Evolutionary conservation across 148 eudicot species (phyloP), one percentile per base, ranked within the genome.

Genomic region (Simmondsia chinensis): DNA sequence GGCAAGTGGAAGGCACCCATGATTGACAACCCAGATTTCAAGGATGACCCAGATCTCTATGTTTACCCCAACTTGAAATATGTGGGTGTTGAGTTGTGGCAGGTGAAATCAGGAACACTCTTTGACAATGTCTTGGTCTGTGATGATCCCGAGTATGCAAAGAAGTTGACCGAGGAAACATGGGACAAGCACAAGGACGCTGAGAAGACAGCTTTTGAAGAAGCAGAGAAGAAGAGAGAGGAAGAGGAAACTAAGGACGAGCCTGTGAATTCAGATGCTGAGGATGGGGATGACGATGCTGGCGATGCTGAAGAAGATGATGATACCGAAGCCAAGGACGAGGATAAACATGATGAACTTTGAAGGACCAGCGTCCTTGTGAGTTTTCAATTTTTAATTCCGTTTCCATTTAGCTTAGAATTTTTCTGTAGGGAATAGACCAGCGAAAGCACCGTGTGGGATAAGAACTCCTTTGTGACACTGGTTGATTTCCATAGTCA

Each of bases 1-100:
- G 97, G 97, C 54, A 89, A 85, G 65, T 89, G 97, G 97, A 89
- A 89, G 81, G 85, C 95, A 62, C 95, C 97, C 23, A 28, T 74
- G 93, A 89, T 85, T 53, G 95, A 82, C 64, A 89, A 84, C 79
- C 97, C 97, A 66, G 94, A 89, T 1, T 89, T 81, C 63, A 76
- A 85, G 63, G 97, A 89, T 82, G 94, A 89, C 61, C 83, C 95
- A 19, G 78, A 89, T 9, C 68, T 89, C 52, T 83, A 78, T 60
- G 87, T 84, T 45, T 81, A 45, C 81, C 93, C 93, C 19, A 85
- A 65, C 33, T 60, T 89, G 70, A 81, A 63, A 73, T 81, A 89
- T 43, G 97, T 89, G 21, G 97, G 97, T 12, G 69, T 89, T 39
- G 97, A 89, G 64, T 62, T 89, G 72, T 89, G 97, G 97, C 97